Evolutionary conservation across 495 filamentous ascomycete genomes (phyloP), one percentile per base, ranked within the genome.

Genomic region (Talaromyces ruber): DNA sequence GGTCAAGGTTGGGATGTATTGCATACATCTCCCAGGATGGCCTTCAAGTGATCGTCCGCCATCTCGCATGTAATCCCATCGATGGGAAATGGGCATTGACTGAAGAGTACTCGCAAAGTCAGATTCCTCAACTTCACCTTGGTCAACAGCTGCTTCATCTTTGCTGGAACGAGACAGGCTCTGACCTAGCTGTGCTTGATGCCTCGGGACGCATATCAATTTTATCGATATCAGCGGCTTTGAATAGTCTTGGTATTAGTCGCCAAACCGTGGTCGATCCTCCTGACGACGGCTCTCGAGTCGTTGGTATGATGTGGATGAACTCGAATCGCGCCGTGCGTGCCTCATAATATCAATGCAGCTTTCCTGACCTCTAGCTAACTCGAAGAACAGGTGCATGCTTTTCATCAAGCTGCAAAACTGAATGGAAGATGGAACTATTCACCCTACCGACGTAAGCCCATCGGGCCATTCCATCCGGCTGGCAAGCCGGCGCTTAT

Each of bases 1-100:
- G 95, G 95, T 97, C 94, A 18, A 90, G 87, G 61, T 78, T 86
- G 68, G 94, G 94, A 60, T 91, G 86, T 66, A 89, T 98, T 70
- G 93, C 93, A 29, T 86, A 86, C 61, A 88, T 98, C 66, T 82
- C 86, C 24, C 72, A 82, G n/a, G 84, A 90, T 71, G 87, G 88
- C 24, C 79, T 79, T 24, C 79, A 77, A 6, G 76, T 97, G 30
- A 83, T 86, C 63, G 75, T 95, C 12, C 84, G 87, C 55, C 86
- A 89, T 71, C 78, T 98, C 8, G 80, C 82, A 26, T 88, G 87
- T 64, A 81, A 84, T 62, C 82, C 86, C 1, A 79, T 86, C 14
- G 84, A 88, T 75, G 90, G 89, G 0, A 79, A 79, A 62, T 98
- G 92, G 90, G 77, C 74, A n/a, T 76, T 98, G 37, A 91, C 88